Conservation (phyloP, 805 yeast genomes). For the Ogataea chonburiensis region DNA sequence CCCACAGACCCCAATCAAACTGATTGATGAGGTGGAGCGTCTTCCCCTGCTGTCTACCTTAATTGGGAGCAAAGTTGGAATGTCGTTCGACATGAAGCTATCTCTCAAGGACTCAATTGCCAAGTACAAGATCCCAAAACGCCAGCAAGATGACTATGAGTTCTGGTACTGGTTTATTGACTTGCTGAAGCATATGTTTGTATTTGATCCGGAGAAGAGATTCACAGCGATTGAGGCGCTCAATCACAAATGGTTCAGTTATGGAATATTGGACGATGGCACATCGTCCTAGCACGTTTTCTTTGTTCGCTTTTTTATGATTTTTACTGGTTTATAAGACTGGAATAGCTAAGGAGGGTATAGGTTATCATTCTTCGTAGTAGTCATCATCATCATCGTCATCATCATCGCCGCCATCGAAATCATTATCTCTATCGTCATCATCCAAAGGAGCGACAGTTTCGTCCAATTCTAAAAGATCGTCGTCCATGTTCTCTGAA, state of each 20-base stretch:
- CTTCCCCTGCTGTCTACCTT: conserved; percentile 29
- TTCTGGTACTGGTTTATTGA: conserved; percentile 81
- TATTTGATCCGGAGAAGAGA: conserved; percentile 50
- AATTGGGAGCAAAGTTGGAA: conserved; percentile 33
- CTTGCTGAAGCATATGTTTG: conserved; percentile 47
- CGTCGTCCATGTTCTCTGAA: conserved; percentile 4
- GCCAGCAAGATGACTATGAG: conserved; percentile 62
- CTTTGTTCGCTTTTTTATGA: conserved; percentile 10
- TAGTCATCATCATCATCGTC: conserved; percentile 10
- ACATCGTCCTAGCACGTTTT: conserved; percentile 18
- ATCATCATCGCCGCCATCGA: conserved; percentile 11
- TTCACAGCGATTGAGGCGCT: conserved; percentile 55
- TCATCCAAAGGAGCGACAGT: conserved; percentile 14
- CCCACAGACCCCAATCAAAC: conserved; percentile 34
- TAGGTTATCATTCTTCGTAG: conserved; percentile 4
- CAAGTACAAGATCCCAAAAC: conserved; percentile 24
- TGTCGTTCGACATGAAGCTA: conserved; percentile 24
- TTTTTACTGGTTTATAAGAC: conserved; percentile 8
- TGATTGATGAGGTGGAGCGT: conserved; percentile 38
- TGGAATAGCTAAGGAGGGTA: conserved; percentile 12
- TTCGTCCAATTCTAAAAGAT: conserved; percentile 12
- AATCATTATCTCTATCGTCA: conserved; percentile 10
- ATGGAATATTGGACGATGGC: conserved; percentile 59
- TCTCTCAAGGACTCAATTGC: conserved; percentile 27
- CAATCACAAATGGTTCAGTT: conserved; percentile 72